Evolutionary conservation across 768 basidiomycete genomes (phyloP).

Genomic region (Hemileccinum impolitum): DNA sequence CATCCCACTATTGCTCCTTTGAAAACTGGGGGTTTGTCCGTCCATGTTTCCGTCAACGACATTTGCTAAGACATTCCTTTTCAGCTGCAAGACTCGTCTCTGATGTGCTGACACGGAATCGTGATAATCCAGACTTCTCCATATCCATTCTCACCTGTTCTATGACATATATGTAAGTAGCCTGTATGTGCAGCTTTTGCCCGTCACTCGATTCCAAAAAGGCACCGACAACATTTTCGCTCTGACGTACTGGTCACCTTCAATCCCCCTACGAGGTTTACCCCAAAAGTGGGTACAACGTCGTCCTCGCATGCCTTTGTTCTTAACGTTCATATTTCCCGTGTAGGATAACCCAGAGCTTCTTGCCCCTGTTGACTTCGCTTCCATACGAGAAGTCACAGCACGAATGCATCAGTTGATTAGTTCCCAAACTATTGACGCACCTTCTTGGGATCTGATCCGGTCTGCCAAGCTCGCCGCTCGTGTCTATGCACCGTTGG

Average conservation of each 20-base stretch:
- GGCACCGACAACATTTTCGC: conserved; percentile 84
- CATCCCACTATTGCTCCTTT: conserved; percentile 85
- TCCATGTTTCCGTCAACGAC: not conserved
- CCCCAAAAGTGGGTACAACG: conserved; percentile 46
- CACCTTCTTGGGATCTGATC: conserved; percentile 80
- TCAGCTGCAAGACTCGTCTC: conserved; percentile 79
- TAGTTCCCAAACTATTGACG: conserved; percentile 73
- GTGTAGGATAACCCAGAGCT: conserved; percentile 67
- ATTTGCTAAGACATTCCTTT: not conserved
- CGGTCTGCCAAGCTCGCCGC: conserved; percentile 74
- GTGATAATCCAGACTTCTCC: conserved; percentile 64
- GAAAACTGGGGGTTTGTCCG: conserved; percentile 74
- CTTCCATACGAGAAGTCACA: conserved; percentile 58
- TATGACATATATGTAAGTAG: conserved; percentile 71
- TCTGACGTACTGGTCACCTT: conserved; percentile 86
- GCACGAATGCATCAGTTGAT: conserved; percentile 64
- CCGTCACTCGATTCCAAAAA: conserved; percentile 25
- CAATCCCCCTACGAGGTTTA: conserved; percentile 64
- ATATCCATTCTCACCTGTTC: conserved; percentile 75
- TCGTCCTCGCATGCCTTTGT: not conserved
- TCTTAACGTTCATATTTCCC: conserved; percentile 1
- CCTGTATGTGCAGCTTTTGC: not conserved
- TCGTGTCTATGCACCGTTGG: conserved; percentile 83
- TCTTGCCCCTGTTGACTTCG: conserved; percentile 61
- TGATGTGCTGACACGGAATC: conserved; percentile 69